phyloP scores from a whole-genome alignment of 1,284 basidiomycete species.

The Naganishia sp. region DNA sequence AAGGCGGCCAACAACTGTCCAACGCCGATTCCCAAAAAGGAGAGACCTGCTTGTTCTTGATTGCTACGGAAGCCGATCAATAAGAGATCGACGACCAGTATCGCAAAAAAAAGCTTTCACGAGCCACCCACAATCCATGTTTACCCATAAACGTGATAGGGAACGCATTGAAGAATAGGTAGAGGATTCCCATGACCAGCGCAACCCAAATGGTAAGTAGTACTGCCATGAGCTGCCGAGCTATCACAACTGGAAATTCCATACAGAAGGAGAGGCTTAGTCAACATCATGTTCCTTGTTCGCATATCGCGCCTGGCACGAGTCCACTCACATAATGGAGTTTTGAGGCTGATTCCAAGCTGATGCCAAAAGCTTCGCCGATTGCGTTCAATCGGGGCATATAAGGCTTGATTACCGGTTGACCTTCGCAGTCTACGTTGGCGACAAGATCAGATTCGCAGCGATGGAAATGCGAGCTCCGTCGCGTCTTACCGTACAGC shows the following conservation, averaged over 20 bases:
- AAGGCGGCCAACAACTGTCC: slow-evolving; percentile 64
- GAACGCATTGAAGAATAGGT: slow-evolving; percentile 66
- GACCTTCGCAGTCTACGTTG: background rate
- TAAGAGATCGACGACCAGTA: background rate
- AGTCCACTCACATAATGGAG: slow-evolving; percentile 67
- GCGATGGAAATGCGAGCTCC: no score
- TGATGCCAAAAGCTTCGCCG: slow-evolving; percentile 57
- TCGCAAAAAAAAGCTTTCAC: no score
- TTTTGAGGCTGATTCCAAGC: slow-evolving; percentile 61
- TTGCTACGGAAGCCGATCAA: slow-evolving; percentile 42
- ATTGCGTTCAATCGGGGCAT: slow-evolving; percentile 61
- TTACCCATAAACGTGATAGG: slow-evolving; percentile 65
- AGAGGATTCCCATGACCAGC: slow-evolving; percentile 72
- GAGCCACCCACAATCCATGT: slow-evolving; percentile 60
- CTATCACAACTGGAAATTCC: slow-evolving; percentile 61
- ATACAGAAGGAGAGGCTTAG: background rate
- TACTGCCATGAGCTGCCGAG: slow-evolving; percentile 72
- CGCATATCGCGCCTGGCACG: no score
- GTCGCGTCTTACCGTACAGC: background rate
- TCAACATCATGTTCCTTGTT: background rate
- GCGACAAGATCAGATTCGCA: background rate
- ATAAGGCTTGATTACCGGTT: slow-evolving; percentile 56
- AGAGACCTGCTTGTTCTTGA: slow-evolving; percentile 63
- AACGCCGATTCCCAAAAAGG: slow-evolving; percentile 70
- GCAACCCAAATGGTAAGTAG: slow-evolving; percentile 65